A percentile compares a stretch with the other conserved stretches of the same genome.
phyloP scores from a whole-genome alignment of 2,329 filamentous ascomycete species.

The Orbilia quercus region DNA sequence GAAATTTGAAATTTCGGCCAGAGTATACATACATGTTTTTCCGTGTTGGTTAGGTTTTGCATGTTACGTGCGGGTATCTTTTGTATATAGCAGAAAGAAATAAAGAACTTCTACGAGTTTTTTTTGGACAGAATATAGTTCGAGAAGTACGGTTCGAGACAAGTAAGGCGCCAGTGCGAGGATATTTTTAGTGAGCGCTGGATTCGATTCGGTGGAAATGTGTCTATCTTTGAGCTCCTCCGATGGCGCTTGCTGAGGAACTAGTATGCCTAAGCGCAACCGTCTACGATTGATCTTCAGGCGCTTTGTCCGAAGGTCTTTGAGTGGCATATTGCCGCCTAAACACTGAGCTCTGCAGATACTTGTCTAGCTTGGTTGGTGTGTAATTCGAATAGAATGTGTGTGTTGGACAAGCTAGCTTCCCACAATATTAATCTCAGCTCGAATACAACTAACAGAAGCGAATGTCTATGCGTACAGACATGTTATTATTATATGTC shows the following conservation, averaged over 20 bases:
- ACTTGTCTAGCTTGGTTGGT: background rate
- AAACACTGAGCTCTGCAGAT: background rate
- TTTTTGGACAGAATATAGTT: background rate
- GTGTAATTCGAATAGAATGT: background rate
- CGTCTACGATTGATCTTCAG: background rate
- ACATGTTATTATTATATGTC: too few relatives aligned
- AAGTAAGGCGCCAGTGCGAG: background rate
- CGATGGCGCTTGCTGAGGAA: background rate
- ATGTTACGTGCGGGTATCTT: background rate
- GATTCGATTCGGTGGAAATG: background rate
- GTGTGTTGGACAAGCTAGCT: background rate
- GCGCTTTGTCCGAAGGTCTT: background rate
- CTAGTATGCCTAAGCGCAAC: background rate
- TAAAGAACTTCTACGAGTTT: background rate
- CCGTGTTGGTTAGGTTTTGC: background rate
- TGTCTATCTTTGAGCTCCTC: background rate
- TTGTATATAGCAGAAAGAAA: background rate
- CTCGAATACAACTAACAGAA: background rate
- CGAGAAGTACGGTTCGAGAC: background rate
- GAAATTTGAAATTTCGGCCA: slow-evolving; percentile 28
- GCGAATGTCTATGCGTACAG: too few relatives aligned
- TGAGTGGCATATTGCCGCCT: background rate
- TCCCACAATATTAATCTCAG: background rate
- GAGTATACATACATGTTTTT: background rate
- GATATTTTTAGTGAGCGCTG: background rate